Base-by-base conservation (phyloP, 2,329 filamentous ascomycete species). In the Neopestalotiopsis rosae region DNA sequence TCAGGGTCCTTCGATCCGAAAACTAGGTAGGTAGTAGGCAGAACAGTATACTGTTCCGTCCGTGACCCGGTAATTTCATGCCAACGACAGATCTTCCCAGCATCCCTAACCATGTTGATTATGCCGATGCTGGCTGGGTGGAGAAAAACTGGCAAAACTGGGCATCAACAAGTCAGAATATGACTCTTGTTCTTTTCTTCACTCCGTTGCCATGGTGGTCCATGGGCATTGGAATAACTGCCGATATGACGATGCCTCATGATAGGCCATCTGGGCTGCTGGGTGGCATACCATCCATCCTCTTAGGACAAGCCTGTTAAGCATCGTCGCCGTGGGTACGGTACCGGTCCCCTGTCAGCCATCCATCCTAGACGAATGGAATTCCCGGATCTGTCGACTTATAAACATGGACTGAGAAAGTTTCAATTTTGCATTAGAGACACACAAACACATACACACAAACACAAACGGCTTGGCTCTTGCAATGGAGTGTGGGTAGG, bases 321-420 rank as follows among this genome's bases (percentile, higher is more conserved):
- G 67, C 67, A 68, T 68, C 42, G 52, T 65, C 67, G 34, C 67
- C 52, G 28, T 65, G 59, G 67, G 49, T 58, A 68, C 67, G 40
- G 61, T 34, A 42, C 24, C 28, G 13, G 42, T 30, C 28, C 45
- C 63, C 63, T 66, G 49, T 34, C 38, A 65, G 24, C 30, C 59
- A 34, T 62, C 30, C 59, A 13, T 20, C 32, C 34, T 59, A 1
- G 24, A 59, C n/a, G 57, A 59, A 20, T 38, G 34, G 34, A 38
- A 38, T 38, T 38, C 34, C 34, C 34, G 34, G 10, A 38, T 38
- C 34, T 38, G n/a, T 52, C 20, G 45, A 52, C 45, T 52, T 52
- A 52, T 52, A 52, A 52, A 52, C 45, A 52, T 52, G 5, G 45
- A 52, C 45, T 9, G 9, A 17, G 20, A 24, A 49, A 52, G 20